Evolutionary conservation across 257 asterid genomes (phyloP), one percentile per base, ranked within the genome.

Genomic region (Solanum neorickii): DNA sequence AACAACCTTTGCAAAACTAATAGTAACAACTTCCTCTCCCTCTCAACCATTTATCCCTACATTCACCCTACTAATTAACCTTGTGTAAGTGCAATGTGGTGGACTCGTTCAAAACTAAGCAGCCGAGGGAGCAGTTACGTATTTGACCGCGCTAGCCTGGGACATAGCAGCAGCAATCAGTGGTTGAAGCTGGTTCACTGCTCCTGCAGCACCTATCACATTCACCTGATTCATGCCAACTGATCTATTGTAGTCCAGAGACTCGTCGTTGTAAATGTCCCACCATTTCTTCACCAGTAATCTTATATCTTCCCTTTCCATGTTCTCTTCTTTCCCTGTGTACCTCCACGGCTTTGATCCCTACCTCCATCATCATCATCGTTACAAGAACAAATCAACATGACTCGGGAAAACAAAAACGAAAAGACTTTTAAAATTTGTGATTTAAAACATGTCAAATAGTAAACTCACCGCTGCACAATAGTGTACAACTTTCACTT

Each of bases 311-410:
- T 83, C 90, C 56, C 95, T 89, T 6, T 88, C 85, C 95, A 93
- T 91, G 87, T 92, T 91, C 76, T 92, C 92, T 68, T 90, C 94
- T 47, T 88, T 88, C 3, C 92, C 96, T 0, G 93, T 92, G 46
- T 86, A 93, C 69, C 94, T 91, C 96, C 96, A 93, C 0, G 95
- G 94, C 93, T 93, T 93, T n/a, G 84, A 80, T 80, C 84, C 84
- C 84, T 80, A 6, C 66, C 27, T 78, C 84, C 84, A 78, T 25
- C 27, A 27, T 25, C 25, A 27, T 27, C 12, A 33, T 27, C 12
- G 16, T 75, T 21, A 72, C 7, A 69, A 69, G 2, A 4, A 25
- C 60, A 14, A 13, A 77, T 44, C 84, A 77, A 23, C 84, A 75
- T n/a, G 15, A 62, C 70, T 16, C 3, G 3, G 15, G 6, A 27